These are phyloP conservation scores for Diaporthe velutina DNA, from an alignment of 2,329 filamentous ascomycete species.

Conservation along the genomic window DNA sequence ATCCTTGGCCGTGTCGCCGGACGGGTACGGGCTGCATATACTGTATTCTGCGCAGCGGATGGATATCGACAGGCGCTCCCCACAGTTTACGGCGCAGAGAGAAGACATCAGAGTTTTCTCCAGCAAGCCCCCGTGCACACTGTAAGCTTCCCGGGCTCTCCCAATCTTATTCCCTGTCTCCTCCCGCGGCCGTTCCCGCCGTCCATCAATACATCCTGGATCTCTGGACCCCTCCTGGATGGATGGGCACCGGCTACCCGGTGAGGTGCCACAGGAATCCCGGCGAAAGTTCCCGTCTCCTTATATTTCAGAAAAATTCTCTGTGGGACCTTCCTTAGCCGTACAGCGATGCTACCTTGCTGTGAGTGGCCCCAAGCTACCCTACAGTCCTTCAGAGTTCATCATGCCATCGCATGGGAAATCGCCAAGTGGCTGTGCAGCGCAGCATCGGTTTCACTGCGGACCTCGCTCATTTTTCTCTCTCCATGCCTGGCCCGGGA, in stretches of 20 bases:
- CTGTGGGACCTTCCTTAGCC: conserved; percentile 29
- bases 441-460: conserved; percentile 31
- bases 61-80: conserved; percentile 29
- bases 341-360: conserved; percentile 23
- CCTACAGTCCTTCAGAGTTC: conserved; percentile 18
- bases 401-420: conserved; percentile 26
- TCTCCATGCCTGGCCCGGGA: not conserved
- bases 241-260: conserved; percentile 1
- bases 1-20: conserved; percentile 17
- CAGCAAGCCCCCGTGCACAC: not conserved
- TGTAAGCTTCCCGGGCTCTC: not conserved
- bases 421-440: conserved; percentile 29
- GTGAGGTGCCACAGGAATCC: conserved; percentile 16
- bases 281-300: conserved; percentile 25
- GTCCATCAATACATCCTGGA: not conserved
- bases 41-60: conserved; percentile 1
- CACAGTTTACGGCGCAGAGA: conserved; percentile 21
- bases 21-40: conserved; percentile 16
- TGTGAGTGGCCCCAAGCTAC: not conserved
- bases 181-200: conserved; percentile 15
- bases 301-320: conserved; percentile 25
- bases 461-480: conserved; percentile 1
- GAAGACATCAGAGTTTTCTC: conserved; percentile 30
- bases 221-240: not conserved
- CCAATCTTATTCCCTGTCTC: conserved; percentile 20